phyloP scores from a whole-genome alignment of 1,284 basidiomycete genomes.

The Phylloporus sp. region DNA sequence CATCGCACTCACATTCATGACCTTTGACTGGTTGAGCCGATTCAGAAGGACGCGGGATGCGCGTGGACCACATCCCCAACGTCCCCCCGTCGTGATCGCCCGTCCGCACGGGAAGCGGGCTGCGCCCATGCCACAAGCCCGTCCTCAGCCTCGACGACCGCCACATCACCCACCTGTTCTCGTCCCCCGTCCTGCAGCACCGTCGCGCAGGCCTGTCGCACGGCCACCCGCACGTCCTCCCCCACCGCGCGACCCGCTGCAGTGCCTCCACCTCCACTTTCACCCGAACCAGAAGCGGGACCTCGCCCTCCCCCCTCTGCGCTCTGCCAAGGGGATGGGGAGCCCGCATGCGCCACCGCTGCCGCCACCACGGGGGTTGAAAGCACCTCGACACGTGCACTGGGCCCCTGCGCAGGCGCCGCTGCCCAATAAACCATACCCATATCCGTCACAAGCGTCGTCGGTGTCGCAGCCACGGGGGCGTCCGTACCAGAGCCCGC shows the following conservation, averaged over 20 bases:
- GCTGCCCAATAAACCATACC: conserved; percentile 36
- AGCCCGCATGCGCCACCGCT: conserved; percentile 27
- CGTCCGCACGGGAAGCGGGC: conserved; percentile 31
- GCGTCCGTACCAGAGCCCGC: conserved; percentile 9
- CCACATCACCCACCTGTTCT: conserved; percentile 27
- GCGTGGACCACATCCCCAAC: conserved; percentile 25
- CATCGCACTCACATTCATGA: conserved; percentile 28
- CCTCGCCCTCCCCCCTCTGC: conserved; percentile 15
- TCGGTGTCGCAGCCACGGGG: conserved; percentile 21
- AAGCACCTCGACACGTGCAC: conserved; percentile 30
- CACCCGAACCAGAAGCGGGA: conserved; percentile 38
- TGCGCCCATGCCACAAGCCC: conserved; percentile 23
- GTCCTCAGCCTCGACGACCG: conserved; percentile 31
- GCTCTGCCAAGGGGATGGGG: conserved; percentile 6
- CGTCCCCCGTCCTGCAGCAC: conserved; percentile 22
- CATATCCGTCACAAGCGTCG: conserved; percentile 35
- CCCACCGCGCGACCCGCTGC: conserved; percentile 20
- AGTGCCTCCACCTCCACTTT: conserved; percentile 38
- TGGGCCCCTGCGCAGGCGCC: conserved; percentile 40
- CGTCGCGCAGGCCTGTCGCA: conserved; percentile 25
- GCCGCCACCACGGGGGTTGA: conserved; percentile 31
- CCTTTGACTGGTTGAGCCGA: conserved; percentile 39
- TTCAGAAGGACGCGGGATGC: conserved; percentile 31
- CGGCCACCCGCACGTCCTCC: conserved; percentile 22
- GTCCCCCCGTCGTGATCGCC: conserved; percentile 21